A percentile compares a stretch with the other conserved stretches of the same genome.
These are phyloP conservation scores for Ophiostoma pallidulum DNA, from an alignment of 2,329 filamentous ascomycete species.

Conservation along the genomic window DNA sequence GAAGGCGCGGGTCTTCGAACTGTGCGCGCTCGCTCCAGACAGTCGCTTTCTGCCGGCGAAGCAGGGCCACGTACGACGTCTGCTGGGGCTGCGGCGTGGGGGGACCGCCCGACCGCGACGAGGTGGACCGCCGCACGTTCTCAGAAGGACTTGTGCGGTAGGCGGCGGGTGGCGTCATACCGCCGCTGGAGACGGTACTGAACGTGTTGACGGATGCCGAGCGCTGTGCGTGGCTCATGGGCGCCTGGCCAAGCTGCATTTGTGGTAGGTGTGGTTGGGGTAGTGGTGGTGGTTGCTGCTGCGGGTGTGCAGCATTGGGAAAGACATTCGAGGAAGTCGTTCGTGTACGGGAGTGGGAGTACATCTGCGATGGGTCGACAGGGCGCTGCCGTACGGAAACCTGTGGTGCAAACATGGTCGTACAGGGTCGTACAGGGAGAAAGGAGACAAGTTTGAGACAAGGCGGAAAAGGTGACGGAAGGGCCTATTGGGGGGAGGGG, in stretches of 20 bases:
- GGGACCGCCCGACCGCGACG: conserved; percentile 57
- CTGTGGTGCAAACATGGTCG: conserved; percentile 24
- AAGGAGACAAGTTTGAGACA: neutral
- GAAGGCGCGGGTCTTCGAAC: conserved; percentile 75
- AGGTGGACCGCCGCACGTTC: conserved; percentile 67
- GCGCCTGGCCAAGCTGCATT: conserved; percentile 25
- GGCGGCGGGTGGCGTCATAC: conserved; percentile 41
- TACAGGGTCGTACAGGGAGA: neutral
- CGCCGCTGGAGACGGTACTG: conserved; percentile 54
- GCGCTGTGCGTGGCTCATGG: conserved; percentile 37
- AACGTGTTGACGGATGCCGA: conserved; percentile 59
- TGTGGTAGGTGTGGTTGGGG: conserved; percentile 21
- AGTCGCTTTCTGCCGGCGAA: conserved; percentile 93
- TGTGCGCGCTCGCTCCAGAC: conserved; percentile 97
- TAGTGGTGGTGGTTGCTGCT: conserved; percentile 16
- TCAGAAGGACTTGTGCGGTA: conserved; percentile 46
- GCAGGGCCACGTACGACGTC: conserved; percentile 85
- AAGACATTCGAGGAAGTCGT: conserved; percentile 49
- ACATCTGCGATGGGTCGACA: conserved; percentile 26
- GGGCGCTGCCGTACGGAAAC: conserved; percentile 23
- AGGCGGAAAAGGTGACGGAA: neutral
- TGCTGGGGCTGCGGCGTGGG: conserved; percentile 28
- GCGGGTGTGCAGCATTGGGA: conserved; percentile 24
- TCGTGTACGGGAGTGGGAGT: conserved; percentile 45
- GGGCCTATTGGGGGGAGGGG: neutral